phyloP scores from a whole-genome alignment of 345 rosid genomes.

The Brassica cretica region DNA sequence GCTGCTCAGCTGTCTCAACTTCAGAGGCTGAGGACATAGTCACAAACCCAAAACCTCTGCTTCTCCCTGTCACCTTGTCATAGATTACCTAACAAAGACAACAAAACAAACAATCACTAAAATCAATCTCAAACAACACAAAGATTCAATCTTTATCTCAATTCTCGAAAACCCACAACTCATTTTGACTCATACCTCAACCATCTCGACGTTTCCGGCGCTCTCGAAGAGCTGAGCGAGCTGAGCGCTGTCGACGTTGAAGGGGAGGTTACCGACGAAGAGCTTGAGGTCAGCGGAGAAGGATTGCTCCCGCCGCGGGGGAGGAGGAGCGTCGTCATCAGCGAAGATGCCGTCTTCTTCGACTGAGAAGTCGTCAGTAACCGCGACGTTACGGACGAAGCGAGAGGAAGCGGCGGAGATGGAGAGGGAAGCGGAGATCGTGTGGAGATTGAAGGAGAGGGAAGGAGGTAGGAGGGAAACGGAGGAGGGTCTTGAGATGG shows the following conservation, averaged over 20 bases:
- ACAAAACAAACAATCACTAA: not conserved
- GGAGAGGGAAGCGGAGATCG: constrained; percentile 37
- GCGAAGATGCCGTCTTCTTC: constrained; percentile 60
- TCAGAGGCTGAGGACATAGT: constrained; percentile 80
- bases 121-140: not conserved
- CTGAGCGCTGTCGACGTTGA: constrained; percentile 81
- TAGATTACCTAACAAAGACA: constrained; percentile 74
- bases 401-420: constrained; percentile 45
- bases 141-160: not conserved
- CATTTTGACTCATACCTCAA: constrained; percentile 55
- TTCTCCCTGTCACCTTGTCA: constrained; percentile 89
- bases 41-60: constrained; percentile 97
- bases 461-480: constrained; percentile 35
- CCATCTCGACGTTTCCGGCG: constrained; percentile 93
- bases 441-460: constrained; percentile 8
- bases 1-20: constrained; percentile 75
- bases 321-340: constrained; percentile 35
- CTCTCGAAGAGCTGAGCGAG: constrained; percentile 76
- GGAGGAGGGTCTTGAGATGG: constrained; percentile 35
- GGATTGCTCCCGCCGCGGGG: constrained; percentile 30
- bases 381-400: constrained; percentile 56
- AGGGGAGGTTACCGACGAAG: constrained; percentile 97
- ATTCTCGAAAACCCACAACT: not conserved
- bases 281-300: constrained; percentile 79
- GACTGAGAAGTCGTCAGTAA: constrained; percentile 61